Evolutionary conservation across 2,329 filamentous ascomycete species (phyloP), one percentile per base, ranked within the genome.

Genomic region (Sodiomyces alkalinus): DNA sequence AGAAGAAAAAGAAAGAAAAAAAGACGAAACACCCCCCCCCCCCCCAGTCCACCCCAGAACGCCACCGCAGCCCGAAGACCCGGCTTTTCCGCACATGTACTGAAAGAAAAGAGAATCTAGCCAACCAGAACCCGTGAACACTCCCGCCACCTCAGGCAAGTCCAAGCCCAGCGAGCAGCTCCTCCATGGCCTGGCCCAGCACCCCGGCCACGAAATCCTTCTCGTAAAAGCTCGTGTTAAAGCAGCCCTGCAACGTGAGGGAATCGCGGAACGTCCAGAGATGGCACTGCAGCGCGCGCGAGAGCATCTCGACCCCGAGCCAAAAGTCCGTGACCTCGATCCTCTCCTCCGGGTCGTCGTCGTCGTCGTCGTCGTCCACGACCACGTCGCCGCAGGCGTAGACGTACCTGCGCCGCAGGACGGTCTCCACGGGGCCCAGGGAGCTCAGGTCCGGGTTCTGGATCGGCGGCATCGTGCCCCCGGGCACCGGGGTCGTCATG

Each of bases 181-280:
- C 19, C 7, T 11, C 19, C 19, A 7, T 39, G 15, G 45, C 33
- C 15, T 33, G 36, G 7, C 17, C 15, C 10, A 46, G 30, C 28
- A 50, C 39, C 22, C 35, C 33, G 5, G 17, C 22, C 37, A 49
- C 45, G 30, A 42, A 44, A 2, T 22, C 32, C 6, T 18, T 30
- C 2, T 39, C 39, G 19, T 52, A 41, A 31, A 42, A 53, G 7
- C 45, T 39, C 29, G 46, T 40, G 17, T 53, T 51, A 33, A 46
- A 53, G 12, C 45, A 44, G 13, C 39, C 40, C 13, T 42, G 42
- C 17, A 52, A 30, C 19, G 38, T 47, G 28, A 52, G 30, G 34
- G 43, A 39, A 22, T 48, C 41, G 6, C 45, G 35, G 19, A 53
- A 53, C 0, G 45, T 50, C 45, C 45, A 53, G 13, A 49, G 37